These are phyloP conservation scores for Triticum monococcum DNA, from an alignment of 176 grass and related monocot species.

Conservation along the genomic window DNA sequence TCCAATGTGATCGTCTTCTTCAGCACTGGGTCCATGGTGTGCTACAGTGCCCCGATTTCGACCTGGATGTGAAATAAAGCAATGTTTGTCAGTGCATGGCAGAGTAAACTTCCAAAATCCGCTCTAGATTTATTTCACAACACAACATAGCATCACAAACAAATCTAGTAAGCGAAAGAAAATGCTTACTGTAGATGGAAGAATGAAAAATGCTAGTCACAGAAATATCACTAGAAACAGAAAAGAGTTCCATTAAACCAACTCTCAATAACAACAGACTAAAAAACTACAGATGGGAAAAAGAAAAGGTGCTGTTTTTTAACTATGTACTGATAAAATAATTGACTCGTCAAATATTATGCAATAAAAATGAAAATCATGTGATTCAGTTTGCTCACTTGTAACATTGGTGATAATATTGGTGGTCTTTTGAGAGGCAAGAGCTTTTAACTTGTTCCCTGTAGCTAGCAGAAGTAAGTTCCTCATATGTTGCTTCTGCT, in stretches of 20 bases:
- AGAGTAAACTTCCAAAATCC: background rate
- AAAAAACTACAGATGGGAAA: background rate
- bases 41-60: constrained; percentile 47
- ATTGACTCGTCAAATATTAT: background rate
- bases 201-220: background rate
- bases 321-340: background rate
- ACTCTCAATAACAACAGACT: background rate
- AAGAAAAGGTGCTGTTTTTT: background rate
- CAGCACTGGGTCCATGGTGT: constrained; percentile 49
- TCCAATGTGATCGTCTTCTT: constrained; percentile 75
- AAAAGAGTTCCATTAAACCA: background rate
- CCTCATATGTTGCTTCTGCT: constrained; percentile 85
- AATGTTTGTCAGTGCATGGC: background rate
- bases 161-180: background rate
- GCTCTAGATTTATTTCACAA: background rate
- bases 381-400: constrained; percentile 40
- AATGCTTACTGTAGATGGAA: background rate
- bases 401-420: constrained; percentile 97
- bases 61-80: constrained; percentile 46
- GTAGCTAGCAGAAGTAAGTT: constrained; percentile 90
- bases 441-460: constrained; percentile 92
- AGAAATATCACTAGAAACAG: background rate
- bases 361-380: constrained; percentile 15
- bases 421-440: constrained; percentile 74
- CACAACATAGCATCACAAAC: background rate